Base-by-base conservation (phyloP, 768 basidiomycete genomes). In the Coprinellus micaceus region DNA sequence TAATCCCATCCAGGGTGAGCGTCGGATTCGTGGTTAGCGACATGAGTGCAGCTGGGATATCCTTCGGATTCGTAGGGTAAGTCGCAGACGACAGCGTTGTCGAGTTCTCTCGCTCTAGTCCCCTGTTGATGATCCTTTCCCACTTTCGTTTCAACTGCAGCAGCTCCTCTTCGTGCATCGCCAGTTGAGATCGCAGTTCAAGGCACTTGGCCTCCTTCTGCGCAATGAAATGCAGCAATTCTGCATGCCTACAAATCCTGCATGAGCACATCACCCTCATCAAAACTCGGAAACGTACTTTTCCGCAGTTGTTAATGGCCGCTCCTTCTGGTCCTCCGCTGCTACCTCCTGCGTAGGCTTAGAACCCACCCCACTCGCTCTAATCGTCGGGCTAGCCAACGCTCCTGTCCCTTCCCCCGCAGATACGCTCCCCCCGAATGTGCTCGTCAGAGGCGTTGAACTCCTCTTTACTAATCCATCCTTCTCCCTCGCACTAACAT, bases 161-260 rank as follows among this genome's bases (percentile, higher is more conserved):
- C 2, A 93, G 76, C 64, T 92, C 91, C 2, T 77, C 78, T 71
- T 94, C 91, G 61, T 92, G 88, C 13, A 71, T 64, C 7, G 79
- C 77, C 2, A 94, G 82, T 61, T 90, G 89, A 4, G 86, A 82
- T 17, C 89, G 84, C 43, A 93, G 76, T 56, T 94, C 91, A 39
- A 93, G 80, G 62, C 89, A 91, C 67, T 84, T 88, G 0, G 88
- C 82, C 67, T 93, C 91, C 60, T 93, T 92, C 70, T 91, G 89
- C 0, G 91, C 91, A 50, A 94, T 94, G 57, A 87, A 86, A 28
- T 81, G 86, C n/a, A 93, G 73, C 2, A 94, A 72, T 53, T 92
- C 90, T 5, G 86, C 83, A 63, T 94, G 89, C 64, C 91, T 93
- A 28, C n/a, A 57, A 7, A 51, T 49, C 33, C 22, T 22, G 6